Conservation (phyloP, 768 basidiomycete genomes). For the Rubroboletus satanas region DNA sequence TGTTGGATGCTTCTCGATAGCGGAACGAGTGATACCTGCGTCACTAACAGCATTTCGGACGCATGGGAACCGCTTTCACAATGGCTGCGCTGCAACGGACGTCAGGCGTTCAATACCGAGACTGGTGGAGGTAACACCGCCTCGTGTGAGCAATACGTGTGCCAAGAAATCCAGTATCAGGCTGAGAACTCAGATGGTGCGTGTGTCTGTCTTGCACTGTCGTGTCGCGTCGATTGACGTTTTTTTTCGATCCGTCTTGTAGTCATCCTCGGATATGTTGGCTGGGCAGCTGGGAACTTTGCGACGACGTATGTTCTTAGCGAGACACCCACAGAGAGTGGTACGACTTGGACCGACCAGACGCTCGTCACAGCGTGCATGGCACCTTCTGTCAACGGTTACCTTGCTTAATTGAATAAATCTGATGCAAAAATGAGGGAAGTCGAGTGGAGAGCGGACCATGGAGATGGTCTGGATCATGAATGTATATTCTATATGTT, state of each 20-base stretch:
- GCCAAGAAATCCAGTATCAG: constrained; percentile 4
- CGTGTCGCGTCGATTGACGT: neutral
- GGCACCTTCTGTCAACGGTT: constrained; percentile 8
- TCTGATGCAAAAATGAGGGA: neutral
- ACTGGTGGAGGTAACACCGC: constrained; percentile 53
- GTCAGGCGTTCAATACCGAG: constrained; percentile 55
- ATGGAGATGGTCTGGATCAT: neutral
- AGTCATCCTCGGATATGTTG: constrained; percentile 12
- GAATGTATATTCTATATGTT: no score
- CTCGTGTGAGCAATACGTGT: constrained; percentile 38
- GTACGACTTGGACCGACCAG: constrained; percentile 2
- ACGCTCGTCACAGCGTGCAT: constrained; percentile 7
- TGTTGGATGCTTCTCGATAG: neutral
- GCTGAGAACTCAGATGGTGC: constrained; percentile 13
- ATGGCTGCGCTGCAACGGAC: constrained; percentile 10
- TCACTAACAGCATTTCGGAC: constrained; percentile 2
- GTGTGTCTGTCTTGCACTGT: neutral
- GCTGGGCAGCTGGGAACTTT: constrained; percentile 14
- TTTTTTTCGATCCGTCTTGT: neutral
- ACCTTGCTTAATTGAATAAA: neutral
- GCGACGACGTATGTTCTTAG: constrained; percentile 4
- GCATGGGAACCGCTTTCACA: constrained; percentile 39
- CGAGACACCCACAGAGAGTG: constrained; percentile 4
- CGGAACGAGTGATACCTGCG: constrained; percentile 2
- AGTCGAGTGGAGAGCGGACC: neutral